phyloP scores from a whole-genome alignment of 495 filamentous ascomycete genomes.

The Lasiosphaeris hirsuta region DNA sequence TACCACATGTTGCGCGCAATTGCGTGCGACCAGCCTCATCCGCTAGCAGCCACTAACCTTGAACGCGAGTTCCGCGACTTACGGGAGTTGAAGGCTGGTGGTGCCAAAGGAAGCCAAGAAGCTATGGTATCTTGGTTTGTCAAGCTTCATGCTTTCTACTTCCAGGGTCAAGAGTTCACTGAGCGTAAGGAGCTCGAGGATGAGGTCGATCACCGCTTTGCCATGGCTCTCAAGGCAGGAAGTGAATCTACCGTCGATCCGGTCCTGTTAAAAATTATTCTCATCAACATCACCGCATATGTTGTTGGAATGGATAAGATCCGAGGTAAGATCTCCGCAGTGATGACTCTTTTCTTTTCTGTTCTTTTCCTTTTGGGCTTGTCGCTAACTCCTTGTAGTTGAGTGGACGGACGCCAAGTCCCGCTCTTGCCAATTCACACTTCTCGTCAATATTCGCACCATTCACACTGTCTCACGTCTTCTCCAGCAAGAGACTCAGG shows the following conservation, averaged over 20 bases:
- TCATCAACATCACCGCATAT: slow-evolving; percentile 84
- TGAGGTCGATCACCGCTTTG: slow-evolving; percentile 75
- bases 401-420: slow-evolving; percentile 40
- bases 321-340: slow-evolving; percentile 47
- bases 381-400: slow-evolving; percentile 20
- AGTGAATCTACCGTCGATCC: slow-evolving; percentile 47
- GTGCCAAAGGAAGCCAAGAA: slow-evolving; percentile 23
- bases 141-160: slow-evolving; percentile 81
- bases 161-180: slow-evolving; percentile 62
- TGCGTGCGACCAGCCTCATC: slow-evolving; percentile 67
- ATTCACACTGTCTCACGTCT: slow-evolving; percentile 74
- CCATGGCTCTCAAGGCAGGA: slow-evolving; percentile 64
- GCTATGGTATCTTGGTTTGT: slow-evolving; percentile 77
- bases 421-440: slow-evolving; percentile 65
- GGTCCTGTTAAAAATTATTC: slow-evolving; percentile 70
- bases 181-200: slow-evolving; percentile 81
- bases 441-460: slow-evolving; percentile 78
- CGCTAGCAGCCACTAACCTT: slow-evolving; percentile 68
- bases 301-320: slow-evolving; percentile 61
- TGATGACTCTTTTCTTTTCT: slow-evolving; percentile 3
- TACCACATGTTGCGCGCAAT: slow-evolving; percentile 88
- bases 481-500: slow-evolving; percentile 40
- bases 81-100: slow-evolving; percentile 23
- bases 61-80: slow-evolving; percentile 73
- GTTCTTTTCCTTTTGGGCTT: no score